Percentiles rank a stretch among this genome's conserved stretches.
These are phyloP conservation scores for Trichophyton schoenleinii DNA, from an alignment of 2,329 filamentous ascomycete species.

Conservation along the genomic window DNA sequence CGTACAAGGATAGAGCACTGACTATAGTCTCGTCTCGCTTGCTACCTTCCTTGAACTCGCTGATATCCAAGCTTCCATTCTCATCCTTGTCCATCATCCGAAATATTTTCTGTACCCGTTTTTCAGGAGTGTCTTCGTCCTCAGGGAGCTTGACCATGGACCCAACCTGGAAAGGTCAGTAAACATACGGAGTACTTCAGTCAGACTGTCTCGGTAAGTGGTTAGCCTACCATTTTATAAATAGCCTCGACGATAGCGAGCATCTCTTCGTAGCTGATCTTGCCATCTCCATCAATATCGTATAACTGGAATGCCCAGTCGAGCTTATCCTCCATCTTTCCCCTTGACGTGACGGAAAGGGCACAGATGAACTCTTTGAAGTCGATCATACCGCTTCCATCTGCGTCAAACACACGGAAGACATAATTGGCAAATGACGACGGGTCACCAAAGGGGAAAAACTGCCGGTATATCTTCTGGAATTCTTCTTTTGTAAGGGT, in stretches of 20 bases:
- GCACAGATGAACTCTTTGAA: constrained; percentile 99
- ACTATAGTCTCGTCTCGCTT: constrained; percentile 99
- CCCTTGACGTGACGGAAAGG: constrained; percentile 86
- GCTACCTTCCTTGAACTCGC: constrained; percentile 98
- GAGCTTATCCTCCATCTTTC: constrained; percentile 98
- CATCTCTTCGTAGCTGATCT: constrained; percentile 99
- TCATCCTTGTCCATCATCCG: constrained; percentile 99
- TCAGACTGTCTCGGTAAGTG: background rate
- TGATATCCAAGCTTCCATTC: constrained; percentile 91
- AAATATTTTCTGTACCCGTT: constrained; percentile 96
- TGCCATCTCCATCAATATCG: constrained; percentile 96
- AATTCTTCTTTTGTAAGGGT: constrained; percentile 98
- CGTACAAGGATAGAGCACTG: constrained; percentile 88
- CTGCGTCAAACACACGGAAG: constrained; percentile 96
- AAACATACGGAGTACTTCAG: background rate
- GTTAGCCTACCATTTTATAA: constrained; percentile 80
- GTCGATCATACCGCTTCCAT: constrained; percentile 94
- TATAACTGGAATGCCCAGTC: constrained; percentile 99
- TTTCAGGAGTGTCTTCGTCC: constrained; percentile 97
- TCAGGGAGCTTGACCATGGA: constrained; percentile 98
- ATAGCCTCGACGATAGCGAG: constrained; percentile 96
- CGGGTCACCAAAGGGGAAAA: constrained; percentile 97
- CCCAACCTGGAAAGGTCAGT: constrained; percentile 53
- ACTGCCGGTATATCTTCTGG: constrained; percentile 98
- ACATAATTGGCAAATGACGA: constrained; percentile 97